Base-by-base conservation (phyloP, 495 filamentous ascomycete species). In the Hapsidospora chrysogenum region DNA sequence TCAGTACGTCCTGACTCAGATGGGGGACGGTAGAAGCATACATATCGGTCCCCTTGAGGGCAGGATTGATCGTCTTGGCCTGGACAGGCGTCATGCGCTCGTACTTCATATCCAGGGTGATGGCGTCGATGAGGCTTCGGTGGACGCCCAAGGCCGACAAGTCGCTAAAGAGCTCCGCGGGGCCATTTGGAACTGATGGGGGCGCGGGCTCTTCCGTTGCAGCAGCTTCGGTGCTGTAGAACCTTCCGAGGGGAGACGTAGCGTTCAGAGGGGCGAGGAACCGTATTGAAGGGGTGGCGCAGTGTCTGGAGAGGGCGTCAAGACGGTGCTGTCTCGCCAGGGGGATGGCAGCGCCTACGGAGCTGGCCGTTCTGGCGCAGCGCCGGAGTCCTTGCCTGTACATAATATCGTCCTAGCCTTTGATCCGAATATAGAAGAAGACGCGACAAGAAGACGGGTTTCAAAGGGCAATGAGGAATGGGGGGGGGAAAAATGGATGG, bases 81-180 rank as follows among this genome's bases (percentile, higher is more conserved):
- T 97, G 89, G n/a, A 97, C 86, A 7, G 85, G 72, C 3, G 89
- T 96, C 87, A 97, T 94, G 26, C 66, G 77, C 16, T 78, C 66
- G 44, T 92, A 68, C 2, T 64, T 56, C 80, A 95, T 89, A 14
- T 70, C 65, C 16, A 68, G 41, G 0, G 73, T 81, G 45, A 96
- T 72, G 29, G 76, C 73, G 5, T 63, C 40, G 37, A 94, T 65
- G 31, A 96, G 54, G 22, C 55, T 60, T 3, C 50, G 41, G 44
- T 86, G 56, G 21, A 96, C 72, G 10, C 70, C 68, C 17, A 70
- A 53, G 3, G 63, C 57, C 17, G 52, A 53, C 19, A 97, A 60
- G 25, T 94, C 74, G 2, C 60, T 46, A 49, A 97, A 97, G 26
- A 62, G 62, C 14, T 75, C 79, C 46, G 83, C 52, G 21, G 44